Evolutionary conservation across 179 eudicot genomes (phyloP).

Genomic region (Camellia oleifera): DNA sequence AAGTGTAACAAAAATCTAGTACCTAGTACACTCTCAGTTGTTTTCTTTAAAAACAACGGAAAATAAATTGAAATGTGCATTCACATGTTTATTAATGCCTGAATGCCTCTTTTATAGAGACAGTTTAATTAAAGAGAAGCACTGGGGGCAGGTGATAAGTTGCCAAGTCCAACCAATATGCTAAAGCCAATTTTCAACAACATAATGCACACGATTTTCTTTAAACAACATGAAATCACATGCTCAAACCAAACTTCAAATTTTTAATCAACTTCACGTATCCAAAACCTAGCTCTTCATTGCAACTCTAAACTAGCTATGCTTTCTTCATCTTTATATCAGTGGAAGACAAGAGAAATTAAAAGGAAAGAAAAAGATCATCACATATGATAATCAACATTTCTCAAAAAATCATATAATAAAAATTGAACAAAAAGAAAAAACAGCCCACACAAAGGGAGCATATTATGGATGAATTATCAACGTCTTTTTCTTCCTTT

Average conservation of each 20-base stretch:
- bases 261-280: not conserved
- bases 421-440: not conserved
- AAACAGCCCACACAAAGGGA: not conserved
- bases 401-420: not conserved
- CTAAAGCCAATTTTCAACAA: not conserved
- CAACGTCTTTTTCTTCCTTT: not conserved
- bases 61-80: not conserved
- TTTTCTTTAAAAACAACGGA: not conserved
- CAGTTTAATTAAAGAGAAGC: not conserved
- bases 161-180: not conserved
- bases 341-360: not conserved
- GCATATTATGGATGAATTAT: not conserved
- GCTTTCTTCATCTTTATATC: conserved; percentile 1
- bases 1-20: not conserved
- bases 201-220: not conserved
- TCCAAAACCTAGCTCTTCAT: not conserved
- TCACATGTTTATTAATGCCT: not conserved
- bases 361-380: not conserved
- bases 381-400: not conserved
- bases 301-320: not conserved
- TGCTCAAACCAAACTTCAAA: conserved; percentile 1
- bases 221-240: not conserved
- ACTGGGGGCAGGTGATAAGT: too few relatives aligned
- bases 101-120: not conserved
- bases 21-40: not conserved